phyloP scores from a whole-genome alignment of 345 rosid species.

The Corchorus olitorius region DNA sequence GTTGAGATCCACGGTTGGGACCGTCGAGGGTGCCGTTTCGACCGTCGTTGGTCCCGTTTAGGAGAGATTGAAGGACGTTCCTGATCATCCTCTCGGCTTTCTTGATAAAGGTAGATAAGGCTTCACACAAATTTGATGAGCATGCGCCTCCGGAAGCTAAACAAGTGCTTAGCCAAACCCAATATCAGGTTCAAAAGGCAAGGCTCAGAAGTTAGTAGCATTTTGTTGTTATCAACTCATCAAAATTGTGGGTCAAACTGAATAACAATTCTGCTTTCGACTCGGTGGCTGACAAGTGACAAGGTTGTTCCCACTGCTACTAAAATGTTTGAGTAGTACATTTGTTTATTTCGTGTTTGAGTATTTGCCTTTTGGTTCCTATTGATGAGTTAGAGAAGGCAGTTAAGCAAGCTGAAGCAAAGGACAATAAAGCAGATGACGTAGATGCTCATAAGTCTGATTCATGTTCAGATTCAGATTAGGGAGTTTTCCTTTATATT shows the following conservation, averaged over 20 bases:
- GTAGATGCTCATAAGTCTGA: slow-evolving; percentile 20
- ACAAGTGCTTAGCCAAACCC: slow-evolving; percentile 43
- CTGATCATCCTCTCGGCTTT: slow-evolving; percentile 65
- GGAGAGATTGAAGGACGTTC: slow-evolving; percentile 59
- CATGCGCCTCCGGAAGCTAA: slow-evolving; percentile 76
- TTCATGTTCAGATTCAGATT: slow-evolving; percentile 60
- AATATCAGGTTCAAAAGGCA: slow-evolving; percentile 36
- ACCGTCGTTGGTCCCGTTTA: slow-evolving; percentile 69
- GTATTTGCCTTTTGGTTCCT: slow-evolving; percentile 69
- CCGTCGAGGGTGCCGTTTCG: slow-evolving; percentile 69
- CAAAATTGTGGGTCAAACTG: slow-evolving; percentile 57
- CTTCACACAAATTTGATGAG: slow-evolving; percentile 54
- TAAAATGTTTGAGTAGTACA: slow-evolving; percentile 52
- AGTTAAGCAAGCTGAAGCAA: slow-evolving; percentile 45
- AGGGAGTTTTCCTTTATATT: background rate
- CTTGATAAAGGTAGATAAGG: slow-evolving; percentile 85
- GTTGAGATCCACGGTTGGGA: slow-evolving; percentile 62
- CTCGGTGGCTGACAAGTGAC: slow-evolving; percentile 36
- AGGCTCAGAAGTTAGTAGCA: slow-evolving; percentile 49
- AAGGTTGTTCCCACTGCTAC: slow-evolving; percentile 63
- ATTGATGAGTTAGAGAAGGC: slow-evolving; percentile 62
- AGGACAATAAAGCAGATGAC: slow-evolving; percentile 38
- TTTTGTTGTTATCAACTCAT: slow-evolving; percentile 49
- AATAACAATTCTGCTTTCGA: slow-evolving; percentile 51
- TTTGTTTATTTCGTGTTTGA: slow-evolving; percentile 43